Base-by-base conservation (phyloP, 202 grass and related monocot genomes). In the Tripidium arundinaceum region DNA sequence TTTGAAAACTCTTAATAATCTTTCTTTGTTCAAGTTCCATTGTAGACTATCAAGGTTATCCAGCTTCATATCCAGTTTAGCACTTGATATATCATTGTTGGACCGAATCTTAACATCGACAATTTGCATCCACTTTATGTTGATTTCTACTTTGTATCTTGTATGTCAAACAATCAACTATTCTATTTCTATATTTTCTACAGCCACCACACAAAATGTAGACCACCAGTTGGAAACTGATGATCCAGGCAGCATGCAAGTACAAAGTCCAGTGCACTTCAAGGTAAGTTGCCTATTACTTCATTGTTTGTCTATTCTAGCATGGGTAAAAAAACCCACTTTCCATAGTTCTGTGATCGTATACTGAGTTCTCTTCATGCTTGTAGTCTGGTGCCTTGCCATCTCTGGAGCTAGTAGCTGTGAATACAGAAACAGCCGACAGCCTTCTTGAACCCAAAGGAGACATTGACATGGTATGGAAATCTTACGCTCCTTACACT, bases 381-480 rank as follows among this genome's bases (percentile, higher is more conserved):
- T 36, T 78, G 66, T 75, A 87, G 89, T 28, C 70, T 27, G 29
- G 73, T 57, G 8, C 49, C 28, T 21, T 75, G 76, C 27, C 77
- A 74, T 85, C 52, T 65, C 73, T 16, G 22, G 67, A 91, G 52
- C 36, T 61, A 59, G 31, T 24, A 81, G 29, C 59, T 34, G 38
- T 14, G 8, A 77, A 52, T 79, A 24, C 52, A 45, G 81, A 72
- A 68, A 55, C 26, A 75, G 2, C 50, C 2, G 62, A 14, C 18
- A 25, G 29, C 42, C 33, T 41, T 68, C 60, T 68, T 68, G 82
- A 66, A 63, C 73, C 39, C 6, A 29, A 85, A 50, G 65, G 21
- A 42, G 77, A 87, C 61, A 55, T 59, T 31, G 78, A 65, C 50
- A 87, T 81, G 89, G 85, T 91, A 82, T 39, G 39, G 27, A 27